phyloP scores from a whole-genome alignment of 805 yeast genomes.

The Pichia gijzeniarum region DNA sequence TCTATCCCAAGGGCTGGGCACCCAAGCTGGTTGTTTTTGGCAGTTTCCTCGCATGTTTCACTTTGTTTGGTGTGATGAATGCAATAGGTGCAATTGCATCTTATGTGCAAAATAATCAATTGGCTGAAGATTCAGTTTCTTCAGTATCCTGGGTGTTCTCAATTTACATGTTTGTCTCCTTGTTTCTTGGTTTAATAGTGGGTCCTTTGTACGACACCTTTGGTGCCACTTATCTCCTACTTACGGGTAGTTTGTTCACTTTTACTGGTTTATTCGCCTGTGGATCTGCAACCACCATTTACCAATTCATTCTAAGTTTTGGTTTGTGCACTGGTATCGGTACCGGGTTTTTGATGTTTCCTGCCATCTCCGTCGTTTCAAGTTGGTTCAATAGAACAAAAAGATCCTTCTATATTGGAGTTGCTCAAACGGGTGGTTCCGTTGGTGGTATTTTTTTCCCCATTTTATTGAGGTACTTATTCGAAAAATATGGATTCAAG shows the following conservation, averaged over 20 bases:
- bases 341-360: slow-evolving; percentile 53
- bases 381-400: slow-evolving; percentile 52
- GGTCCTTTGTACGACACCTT: slow-evolving; percentile 55
- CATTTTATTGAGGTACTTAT: slow-evolving; percentile 42
- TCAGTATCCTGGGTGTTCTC: slow-evolving; percentile 65
- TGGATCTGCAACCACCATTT: slow-evolving; percentile 46
- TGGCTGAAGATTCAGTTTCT: slow-evolving; percentile 38
- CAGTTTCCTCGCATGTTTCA: slow-evolving; percentile 46
- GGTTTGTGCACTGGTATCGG: slow-evolving; percentile 54
- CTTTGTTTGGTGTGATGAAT: slow-evolving; percentile 49
- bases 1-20: slow-evolving; percentile 47
- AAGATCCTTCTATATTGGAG: slow-evolving; percentile 49
- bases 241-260: slow-evolving; percentile 39
- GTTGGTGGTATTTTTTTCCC: slow-evolving; percentile 50
- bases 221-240: slow-evolving; percentile 44
- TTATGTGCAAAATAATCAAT: slow-evolving; percentile 50
- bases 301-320: slow-evolving; percentile 58
- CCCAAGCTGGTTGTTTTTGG: slow-evolving; percentile 56
- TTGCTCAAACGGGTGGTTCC: slow-evolving; percentile 48
- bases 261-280: slow-evolving; percentile 51
- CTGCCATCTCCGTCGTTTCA: slow-evolving; percentile 53
- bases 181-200: slow-evolving; percentile 32
- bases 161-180: slow-evolving; percentile 44
- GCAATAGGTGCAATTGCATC: slow-evolving; percentile 59
- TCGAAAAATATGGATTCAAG: slow-evolving; percentile 41